Percentiles rank a stretch among this genome's conserved stretches.
Evolutionary conservation across 495 filamentous ascomycete species (phyloP).

Genomic region (Darksidea phi): DNA sequence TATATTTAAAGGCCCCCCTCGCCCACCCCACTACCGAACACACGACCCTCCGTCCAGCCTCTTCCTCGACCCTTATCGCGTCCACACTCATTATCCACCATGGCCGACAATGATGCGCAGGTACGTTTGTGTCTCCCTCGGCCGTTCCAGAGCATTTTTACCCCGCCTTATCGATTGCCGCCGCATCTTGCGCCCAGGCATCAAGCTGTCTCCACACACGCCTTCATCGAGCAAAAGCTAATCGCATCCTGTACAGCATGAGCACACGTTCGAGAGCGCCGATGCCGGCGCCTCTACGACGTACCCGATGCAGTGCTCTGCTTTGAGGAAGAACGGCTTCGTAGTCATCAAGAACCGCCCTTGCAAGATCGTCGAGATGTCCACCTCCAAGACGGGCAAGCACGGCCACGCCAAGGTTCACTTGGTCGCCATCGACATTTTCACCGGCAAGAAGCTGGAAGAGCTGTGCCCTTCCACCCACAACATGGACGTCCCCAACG

Average conservation of each 20-base stretch:
- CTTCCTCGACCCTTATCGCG: constrained; percentile 36
- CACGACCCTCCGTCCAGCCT: constrained; percentile 28
- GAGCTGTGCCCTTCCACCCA: constrained; percentile 99
- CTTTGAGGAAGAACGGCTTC: constrained; percentile 96
- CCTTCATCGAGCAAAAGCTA: constrained; percentile 7
- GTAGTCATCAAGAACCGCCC: constrained; percentile 97
- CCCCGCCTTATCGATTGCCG: constrained; percentile 32
- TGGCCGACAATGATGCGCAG: constrained; percentile 62
- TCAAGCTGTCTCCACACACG: not conserved
- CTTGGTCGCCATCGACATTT: constrained; percentile 95
- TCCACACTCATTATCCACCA: constrained; percentile 47
- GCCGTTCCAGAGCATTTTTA: constrained; percentile 24
- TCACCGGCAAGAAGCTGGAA: constrained; percentile 99
- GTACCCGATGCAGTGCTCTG: constrained; percentile 98
- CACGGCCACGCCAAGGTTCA: constrained; percentile 99
- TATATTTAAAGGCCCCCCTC: constrained; percentile 15
- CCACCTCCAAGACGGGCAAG: constrained; percentile 99
- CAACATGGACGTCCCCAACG: constrained; percentile 99
- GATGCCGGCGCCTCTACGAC: constrained; percentile 93
- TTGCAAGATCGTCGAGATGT: constrained; percentile 99
- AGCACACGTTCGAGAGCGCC: constrained; percentile 85
- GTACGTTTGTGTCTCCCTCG: constrained; percentile 43
- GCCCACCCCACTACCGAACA: not conserved
- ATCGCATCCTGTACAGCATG: constrained; percentile 60
- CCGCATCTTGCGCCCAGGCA: constrained; percentile 29